A percentile compares a stretch with the other conserved stretches of the same genome.
phyloP scores from a whole-genome alignment of 192 early-diverging fungal species.

The Kickxella alabastrina region DNA sequence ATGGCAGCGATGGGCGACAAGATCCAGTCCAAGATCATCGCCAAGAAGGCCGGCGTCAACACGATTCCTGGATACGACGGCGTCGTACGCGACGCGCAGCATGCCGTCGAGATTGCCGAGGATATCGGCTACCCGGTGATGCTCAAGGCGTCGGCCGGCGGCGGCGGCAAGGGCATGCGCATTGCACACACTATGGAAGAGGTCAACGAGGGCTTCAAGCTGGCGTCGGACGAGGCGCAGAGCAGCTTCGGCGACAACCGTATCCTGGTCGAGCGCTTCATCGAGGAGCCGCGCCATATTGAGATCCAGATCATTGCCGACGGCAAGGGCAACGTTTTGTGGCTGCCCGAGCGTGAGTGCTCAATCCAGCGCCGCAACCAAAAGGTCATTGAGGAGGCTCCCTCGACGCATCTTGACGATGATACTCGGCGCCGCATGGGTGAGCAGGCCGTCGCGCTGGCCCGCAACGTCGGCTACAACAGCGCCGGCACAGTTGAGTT shows the following conservation, averaged over 20 bases:
- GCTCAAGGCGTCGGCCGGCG: constrained; percentile 79
- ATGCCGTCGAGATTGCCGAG: constrained; percentile 68
- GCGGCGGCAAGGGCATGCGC: constrained; percentile 84
- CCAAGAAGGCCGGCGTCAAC: constrained; percentile 66
- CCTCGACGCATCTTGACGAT: constrained; percentile 64
- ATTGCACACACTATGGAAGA: constrained; percentile 65
- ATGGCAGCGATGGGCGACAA: constrained; percentile 81
- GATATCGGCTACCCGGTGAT: constrained; percentile 78
- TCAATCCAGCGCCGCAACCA: constrained; percentile 81
- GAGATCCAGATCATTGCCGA: constrained; percentile 73
- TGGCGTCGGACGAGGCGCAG: constrained; percentile 74
- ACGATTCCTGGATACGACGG: constrained; percentile 88
- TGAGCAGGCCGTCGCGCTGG: constrained; percentile 70
- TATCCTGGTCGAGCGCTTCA: constrained; percentile 88
- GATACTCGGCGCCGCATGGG: constrained; percentile 69
- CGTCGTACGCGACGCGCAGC: constrained; percentile 65
- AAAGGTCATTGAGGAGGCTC: constrained; percentile 83
- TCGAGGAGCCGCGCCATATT: constrained; percentile 77
- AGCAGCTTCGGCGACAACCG: constrained; percentile 87
- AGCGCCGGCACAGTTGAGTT: constrained; percentile 80
- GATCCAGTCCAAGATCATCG: constrained; percentile 75
- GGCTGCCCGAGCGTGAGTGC: constrained; percentile 88
- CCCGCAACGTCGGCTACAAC: constrained; percentile 68
- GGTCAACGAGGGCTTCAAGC: constrained; percentile 68
- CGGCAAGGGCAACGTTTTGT: constrained; percentile 68